Evolutionary conservation across 805 yeast species (phyloP).

Genomic region (Pichia californica): DNA sequence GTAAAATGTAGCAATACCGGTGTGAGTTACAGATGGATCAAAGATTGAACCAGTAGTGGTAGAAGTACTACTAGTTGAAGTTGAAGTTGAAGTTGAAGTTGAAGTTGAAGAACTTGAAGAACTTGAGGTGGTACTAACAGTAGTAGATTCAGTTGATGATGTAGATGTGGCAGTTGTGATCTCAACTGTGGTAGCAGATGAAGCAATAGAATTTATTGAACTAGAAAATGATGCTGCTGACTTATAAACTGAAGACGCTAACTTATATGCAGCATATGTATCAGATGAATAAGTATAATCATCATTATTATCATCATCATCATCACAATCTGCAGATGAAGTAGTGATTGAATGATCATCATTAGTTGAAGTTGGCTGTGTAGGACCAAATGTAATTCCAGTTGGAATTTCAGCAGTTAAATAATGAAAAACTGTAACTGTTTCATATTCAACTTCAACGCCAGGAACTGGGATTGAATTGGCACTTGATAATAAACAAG

Average conservation of each 20-base stretch:
- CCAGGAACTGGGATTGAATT: conserved; percentile 1
- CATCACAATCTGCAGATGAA: background rate
- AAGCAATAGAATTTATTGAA: too few relatives aligned
- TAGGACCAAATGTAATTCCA: background rate
- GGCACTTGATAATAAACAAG: background rate
- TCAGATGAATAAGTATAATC: too few relatives aligned
- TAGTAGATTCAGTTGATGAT: too few relatives aligned
- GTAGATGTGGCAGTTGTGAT: too few relatives aligned
- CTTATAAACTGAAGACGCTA: too few relatives aligned
- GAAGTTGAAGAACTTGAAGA: background rate
- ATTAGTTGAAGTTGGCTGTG: background rate
- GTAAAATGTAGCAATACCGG: conserved; percentile 48
- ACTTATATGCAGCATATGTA: too few relatives aligned
- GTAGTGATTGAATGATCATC: too few relatives aligned
- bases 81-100: conserved; percentile 1
- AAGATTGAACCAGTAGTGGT: conserved; percentile 9
- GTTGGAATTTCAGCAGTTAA: conserved; percentile 1
- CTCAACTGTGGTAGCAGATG: too few relatives aligned
- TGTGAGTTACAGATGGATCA: conserved; percentile 9
- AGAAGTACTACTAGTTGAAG: conserved; percentile 9
- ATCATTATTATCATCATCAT: too few relatives aligned
- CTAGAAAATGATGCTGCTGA: too few relatives aligned
- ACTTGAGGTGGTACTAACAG: too few relatives aligned
- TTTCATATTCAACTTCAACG: background rate
- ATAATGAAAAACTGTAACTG: background rate